Evolutionary conservation across 169 alveolate genomes (phyloP), one percentile per base, ranked within the genome.

Genomic region (Eimeria nieschulzi): DNA sequence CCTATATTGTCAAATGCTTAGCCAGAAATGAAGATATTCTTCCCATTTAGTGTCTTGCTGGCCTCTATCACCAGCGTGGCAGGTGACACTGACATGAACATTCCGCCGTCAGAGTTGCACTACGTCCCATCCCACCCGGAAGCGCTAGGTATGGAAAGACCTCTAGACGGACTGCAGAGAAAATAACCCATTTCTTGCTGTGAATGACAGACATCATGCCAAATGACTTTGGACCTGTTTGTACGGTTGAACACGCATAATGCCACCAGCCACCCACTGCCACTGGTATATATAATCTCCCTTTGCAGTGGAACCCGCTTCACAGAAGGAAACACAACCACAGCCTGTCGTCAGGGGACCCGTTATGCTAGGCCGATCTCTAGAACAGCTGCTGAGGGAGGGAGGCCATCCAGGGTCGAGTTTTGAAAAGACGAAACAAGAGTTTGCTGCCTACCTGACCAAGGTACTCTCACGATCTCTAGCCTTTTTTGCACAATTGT

Each of bases 351-450:
- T 19, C 68, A 59, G 23, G n/a, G 46, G 39, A 5, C n/a, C 15
- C 21, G 75, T 66, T 12, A 5, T 17, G 33, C 75, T 66, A 12
- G 75, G 75, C 5, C 39, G 75, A 17, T 66, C 75, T 12, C 33
- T 66, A 12, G 75, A 66, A 51, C 75, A 66, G 33, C 33, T 66
- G 75, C 33, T 66, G 75, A 12, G 75, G 75, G 75, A 66, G 33
- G 75, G 75, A 1, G 75, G 75, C 33, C 75, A n/a, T 25, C 39
- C n/a, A 12, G 75, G 75, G 21, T 66, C 75, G 9, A 17, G 39
- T 66, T 66, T 66, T 66, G 39, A 66, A 15, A 15, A 21, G 21
- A 66, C 33, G 39, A 66, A 66, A 25, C n/a, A 21, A 51, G 46
- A 66, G 39, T 66, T 66, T 66, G 21, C 75, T 21, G 33, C 75